Percentiles rank a stretch among this genome's conserved stretches.
Evolutionary conservation across 2,329 filamentous ascomycete species (phyloP).

Genomic region (Aspergillus tubingensis): DNA sequence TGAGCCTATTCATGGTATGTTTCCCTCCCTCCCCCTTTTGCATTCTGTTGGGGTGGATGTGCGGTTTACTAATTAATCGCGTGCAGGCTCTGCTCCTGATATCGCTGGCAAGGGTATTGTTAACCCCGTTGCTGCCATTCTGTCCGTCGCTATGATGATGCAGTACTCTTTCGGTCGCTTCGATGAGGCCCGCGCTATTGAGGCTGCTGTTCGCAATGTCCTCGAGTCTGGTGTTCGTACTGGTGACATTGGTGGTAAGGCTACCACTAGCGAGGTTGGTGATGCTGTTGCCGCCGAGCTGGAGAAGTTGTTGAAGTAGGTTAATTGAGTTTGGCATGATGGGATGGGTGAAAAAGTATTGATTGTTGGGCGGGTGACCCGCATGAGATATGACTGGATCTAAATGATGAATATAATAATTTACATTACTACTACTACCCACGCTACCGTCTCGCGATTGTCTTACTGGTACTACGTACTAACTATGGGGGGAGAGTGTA

Average conservation of each 20-base stretch:
- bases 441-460: background rate
- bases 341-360: background rate
- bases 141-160: constrained; percentile 94
- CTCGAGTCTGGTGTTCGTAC: constrained; percentile 80
- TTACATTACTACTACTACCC: background rate
- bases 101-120: constrained; percentile 90
- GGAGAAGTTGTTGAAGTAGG: constrained; percentile 63
- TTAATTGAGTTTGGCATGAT: background rate
- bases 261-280: constrained; percentile 75
- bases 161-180: constrained; percentile 85
- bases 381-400: constrained; percentile 4
- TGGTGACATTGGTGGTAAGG: constrained; percentile 78
- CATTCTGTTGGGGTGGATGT: background rate
- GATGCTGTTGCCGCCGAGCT: constrained; percentile 79
- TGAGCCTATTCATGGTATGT: constrained; percentile 89
- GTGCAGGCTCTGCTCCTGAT: constrained; percentile 80
- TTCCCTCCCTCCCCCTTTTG: background rate
- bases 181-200: constrained; percentile 74
- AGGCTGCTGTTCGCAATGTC: constrained; percentile 75
- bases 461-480: too few relatives aligned
- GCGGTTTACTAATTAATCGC: background rate
- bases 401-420: background rate
- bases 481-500: background rate
- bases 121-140: constrained; percentile 87
- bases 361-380: background rate